Percentiles rank a stretch among this genome's conserved stretches.
Conservation (phyloP, 441 rosid species). For the Capsella rubella region DNA sequence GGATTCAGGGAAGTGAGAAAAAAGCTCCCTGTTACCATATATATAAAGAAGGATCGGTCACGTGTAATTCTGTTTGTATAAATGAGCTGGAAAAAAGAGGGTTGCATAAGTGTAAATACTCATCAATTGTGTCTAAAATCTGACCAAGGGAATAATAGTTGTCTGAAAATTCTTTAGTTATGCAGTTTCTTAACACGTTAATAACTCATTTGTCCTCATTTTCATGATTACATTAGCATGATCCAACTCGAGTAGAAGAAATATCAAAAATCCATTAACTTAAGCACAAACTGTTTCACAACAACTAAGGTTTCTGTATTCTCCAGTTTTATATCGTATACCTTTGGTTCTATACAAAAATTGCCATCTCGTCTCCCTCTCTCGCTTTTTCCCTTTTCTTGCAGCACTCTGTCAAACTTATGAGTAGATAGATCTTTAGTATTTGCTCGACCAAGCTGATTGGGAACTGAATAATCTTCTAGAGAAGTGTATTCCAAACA, state of each 20-base stretch:
- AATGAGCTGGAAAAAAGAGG: slow-evolving; percentile 2
- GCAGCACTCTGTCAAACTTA: not conserved
- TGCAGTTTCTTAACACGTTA: not conserved
- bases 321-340: slow-evolving; percentile 28
- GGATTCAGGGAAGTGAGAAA: slow-evolving; percentile 36
- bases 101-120: slow-evolving; percentile 39
- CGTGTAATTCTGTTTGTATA: slow-evolving; percentile 40
- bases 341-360: slow-evolving; percentile 35
- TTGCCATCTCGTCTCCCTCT: slow-evolving; percentile 13
- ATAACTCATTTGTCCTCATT: not conserved
- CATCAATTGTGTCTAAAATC: slow-evolving; percentile 32
- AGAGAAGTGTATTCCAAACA: slow-evolving; percentile 79
- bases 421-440: slow-evolving; percentile 7
- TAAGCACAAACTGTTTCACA: not conserved
- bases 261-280: not conserved
- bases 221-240: not conserved
- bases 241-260: not conserved
- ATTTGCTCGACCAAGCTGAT: slow-evolving; percentile 3
- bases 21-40: slow-evolving; percentile 28
- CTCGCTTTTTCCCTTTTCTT: not conserved
- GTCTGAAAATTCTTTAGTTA: slow-evolving; percentile 14
- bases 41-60: slow-evolving; percentile 36
- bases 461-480: not conserved
- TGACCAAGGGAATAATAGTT: slow-evolving; percentile 17
- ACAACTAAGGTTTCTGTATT: slow-evolving; percentile 9